Base-by-base conservation (phyloP, 1,284 basidiomycete species). In the Pascua guehoae region DNA sequence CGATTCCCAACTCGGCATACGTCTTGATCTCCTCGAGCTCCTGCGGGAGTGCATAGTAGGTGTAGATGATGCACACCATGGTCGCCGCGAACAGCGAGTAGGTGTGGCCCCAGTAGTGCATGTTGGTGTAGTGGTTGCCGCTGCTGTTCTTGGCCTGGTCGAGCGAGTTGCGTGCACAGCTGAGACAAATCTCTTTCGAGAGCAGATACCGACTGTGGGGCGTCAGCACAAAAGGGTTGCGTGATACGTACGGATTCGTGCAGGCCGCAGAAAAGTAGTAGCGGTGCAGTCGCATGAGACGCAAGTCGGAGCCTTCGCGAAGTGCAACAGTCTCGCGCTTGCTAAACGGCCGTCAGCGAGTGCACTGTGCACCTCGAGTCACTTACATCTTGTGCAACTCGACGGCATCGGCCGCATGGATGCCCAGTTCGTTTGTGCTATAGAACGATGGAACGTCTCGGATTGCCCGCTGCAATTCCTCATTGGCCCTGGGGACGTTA, bases 261-360 rank as follows among this genome's bases (percentile, higher is more conserved):
- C 61, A 66, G 5, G 63, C 61, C 43, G 56, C 57, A 16, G 65
- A 62, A 41, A 64, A 63, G 61, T 66, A 66, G 46, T 59, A 62
- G 8, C 65, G 53, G 42, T 66, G 65, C 45, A 66, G 40, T 3
- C 65, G 61, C 53, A 66, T 53, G 9, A 66, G 58, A 8, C 65
- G 65, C 5, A 66, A 54, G 48, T 63, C 61, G 37, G 59, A 60
- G 16, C 63, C 65, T 32, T 66, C 63, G 38, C 54, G 57, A 38
- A 66, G 48, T 4, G 63, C 63, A 4, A 63, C 54, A 16, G 58
- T 45, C 47, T 66, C 65, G 36, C 63, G 56, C 48, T 62, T 61
- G 16, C 54, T 63, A 45, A 40, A 32, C 24, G 24, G 17, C 2
- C 12, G 39, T 41, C n/a, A 18, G 48, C 16, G 39, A 18, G 48